These are phyloP conservation scores for Fusarium nisikadoi DNA, from an alignment of 2,329 filamentous ascomycete species.

Conservation along the genomic window DNA sequence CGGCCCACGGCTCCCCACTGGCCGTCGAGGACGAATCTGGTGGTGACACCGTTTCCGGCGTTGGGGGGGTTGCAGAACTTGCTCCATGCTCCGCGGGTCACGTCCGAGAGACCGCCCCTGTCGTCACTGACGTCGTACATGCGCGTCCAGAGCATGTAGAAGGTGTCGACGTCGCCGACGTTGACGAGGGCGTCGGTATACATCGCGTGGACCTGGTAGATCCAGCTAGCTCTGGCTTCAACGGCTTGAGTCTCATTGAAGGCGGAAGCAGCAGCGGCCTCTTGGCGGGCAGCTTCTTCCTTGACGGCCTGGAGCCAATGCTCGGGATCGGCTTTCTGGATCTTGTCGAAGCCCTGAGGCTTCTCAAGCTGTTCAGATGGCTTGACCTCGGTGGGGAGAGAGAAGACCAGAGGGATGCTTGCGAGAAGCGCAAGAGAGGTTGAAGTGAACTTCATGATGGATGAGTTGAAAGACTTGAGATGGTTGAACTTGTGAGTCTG, in stretches of 20 bases:
- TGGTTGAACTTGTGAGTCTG: too few relatives aligned
- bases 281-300: constrained; percentile 2
- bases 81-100: background rate
- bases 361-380: background rate
- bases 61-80: background rate
- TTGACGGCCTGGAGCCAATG: background rate
- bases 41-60: background rate
- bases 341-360: background rate
- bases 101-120: background rate
- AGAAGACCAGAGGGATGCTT: background rate
- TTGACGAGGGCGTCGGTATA: constrained; percentile 4
- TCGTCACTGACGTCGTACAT: constrained; percentile 3
- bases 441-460: constrained; percentile 1
- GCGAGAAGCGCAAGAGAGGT: background rate
- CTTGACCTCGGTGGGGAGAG: background rate
- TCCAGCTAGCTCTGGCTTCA: background rate
- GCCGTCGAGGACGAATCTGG: background rate
- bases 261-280: background rate
- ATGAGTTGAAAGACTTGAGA: background rate
- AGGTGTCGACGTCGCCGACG: constrained; percentile 1
- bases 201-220: constrained; percentile 5
- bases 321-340: background rate
- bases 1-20: background rate
- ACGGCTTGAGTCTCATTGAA: background rate
- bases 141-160: constrained; percentile 3